phyloP scores from a whole-genome alignment of 108 stramenopile species.

The Stephanodiscus triporus region DNA sequence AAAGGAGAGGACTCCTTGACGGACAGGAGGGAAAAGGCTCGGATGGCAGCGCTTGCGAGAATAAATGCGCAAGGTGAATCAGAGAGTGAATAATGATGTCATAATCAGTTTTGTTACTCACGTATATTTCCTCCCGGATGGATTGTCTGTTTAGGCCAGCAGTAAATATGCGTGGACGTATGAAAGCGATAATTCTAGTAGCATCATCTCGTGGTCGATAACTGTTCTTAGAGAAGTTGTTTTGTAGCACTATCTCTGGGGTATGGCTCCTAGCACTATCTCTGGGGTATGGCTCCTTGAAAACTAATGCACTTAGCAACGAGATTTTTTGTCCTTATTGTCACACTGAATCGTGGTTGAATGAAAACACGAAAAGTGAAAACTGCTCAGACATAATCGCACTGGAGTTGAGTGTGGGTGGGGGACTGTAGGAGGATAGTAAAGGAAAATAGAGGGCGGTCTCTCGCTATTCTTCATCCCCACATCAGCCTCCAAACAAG shows the following conservation, averaged over 20 bases:
- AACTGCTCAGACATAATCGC: background rate
- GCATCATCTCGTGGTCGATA: background rate
- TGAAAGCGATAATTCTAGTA: background rate
- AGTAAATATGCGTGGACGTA: background rate
- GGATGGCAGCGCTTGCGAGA: conserved; percentile 80
- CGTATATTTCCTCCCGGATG: background rate
- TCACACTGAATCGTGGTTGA: no score
- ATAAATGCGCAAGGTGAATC: conserved; percentile 51
- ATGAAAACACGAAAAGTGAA: background rate
- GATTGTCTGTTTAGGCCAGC: background rate
- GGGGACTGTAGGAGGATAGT: no score
- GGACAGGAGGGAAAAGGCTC: conserved; percentile 80
- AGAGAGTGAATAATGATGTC: conserved; percentile 31
- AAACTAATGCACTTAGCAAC: no score
- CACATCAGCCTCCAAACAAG: no score
- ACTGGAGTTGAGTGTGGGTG: no score
- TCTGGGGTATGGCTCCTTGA: no score
- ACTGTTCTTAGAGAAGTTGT: no score
- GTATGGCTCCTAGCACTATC: no score
- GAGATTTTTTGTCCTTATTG: background rate
- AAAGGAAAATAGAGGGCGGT: no score
- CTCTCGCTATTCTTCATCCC: no score
- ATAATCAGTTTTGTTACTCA: conserved; percentile 2
- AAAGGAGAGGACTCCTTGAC: conserved; percentile 61
- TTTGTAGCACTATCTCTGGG: no score